phyloP scores from a whole-genome alignment of 768 basidiomycete species.

The Auricularia cornea region DNA sequence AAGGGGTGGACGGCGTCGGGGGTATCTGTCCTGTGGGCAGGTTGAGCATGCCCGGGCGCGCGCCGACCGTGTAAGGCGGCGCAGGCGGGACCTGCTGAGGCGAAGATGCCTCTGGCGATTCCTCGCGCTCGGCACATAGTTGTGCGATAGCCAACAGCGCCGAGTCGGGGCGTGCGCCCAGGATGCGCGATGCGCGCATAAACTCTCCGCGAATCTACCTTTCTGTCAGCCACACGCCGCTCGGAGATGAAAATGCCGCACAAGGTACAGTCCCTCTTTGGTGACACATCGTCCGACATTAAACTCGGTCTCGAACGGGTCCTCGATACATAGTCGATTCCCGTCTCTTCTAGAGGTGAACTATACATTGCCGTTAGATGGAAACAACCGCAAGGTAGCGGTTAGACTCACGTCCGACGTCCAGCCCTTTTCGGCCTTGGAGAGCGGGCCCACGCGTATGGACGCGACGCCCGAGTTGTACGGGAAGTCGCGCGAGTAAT shows the following conservation, averaged over 20 bases:
- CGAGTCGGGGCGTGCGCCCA: slow-evolving; percentile 70
- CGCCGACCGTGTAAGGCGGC: neutral
- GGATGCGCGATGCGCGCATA: slow-evolving; percentile 87
- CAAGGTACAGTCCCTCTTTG: slow-evolving; percentile 90
- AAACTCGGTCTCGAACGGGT: slow-evolving; percentile 94
- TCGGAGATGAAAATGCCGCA: slow-evolving; percentile 26
- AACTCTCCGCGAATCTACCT: slow-evolving; percentile 93
- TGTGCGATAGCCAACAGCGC: slow-evolving; percentile 77
- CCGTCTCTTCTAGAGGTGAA: slow-evolving; percentile 67
- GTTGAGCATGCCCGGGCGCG: neutral
- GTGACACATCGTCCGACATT: slow-evolving; percentile 97
- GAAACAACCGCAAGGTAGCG: neutral
- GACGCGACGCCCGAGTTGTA: slow-evolving; percentile 90
- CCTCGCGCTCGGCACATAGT: slow-evolving; percentile 84
- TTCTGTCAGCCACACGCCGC: neutral
- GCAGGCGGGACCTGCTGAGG: neutral
- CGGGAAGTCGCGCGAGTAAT: slow-evolving; percentile 86
- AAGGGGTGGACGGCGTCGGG: neutral
- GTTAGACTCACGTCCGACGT: slow-evolving; percentile 68
- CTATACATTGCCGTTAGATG: slow-evolving; percentile 29
- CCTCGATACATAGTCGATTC: slow-evolving; percentile 96
- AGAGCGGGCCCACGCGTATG: slow-evolving; percentile 79
- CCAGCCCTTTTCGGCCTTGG: slow-evolving; percentile 93
- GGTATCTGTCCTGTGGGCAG: slow-evolving; percentile 2
- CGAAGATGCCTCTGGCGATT: slow-evolving; percentile 10